These are phyloP conservation scores for Exutisphaerella laricina DNA, from an alignment of 2,329 filamentous ascomycete genomes.

Conservation along the genomic window DNA sequence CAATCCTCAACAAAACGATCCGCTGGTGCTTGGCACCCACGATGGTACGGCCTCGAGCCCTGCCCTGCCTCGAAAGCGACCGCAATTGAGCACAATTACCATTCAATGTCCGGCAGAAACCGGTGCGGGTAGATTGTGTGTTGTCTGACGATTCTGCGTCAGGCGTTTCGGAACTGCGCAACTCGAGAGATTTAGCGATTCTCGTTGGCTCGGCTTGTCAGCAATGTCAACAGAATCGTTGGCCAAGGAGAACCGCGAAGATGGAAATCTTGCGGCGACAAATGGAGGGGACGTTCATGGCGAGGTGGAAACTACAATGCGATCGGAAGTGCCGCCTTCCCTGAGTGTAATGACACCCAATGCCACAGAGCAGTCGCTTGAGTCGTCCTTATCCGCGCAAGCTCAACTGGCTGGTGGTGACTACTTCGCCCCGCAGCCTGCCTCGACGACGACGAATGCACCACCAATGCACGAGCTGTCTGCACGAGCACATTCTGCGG, in stretches of 20 bases:
- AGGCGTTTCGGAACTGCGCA: slow-evolving; percentile 3
- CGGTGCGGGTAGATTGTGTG: slow-evolving; percentile 26
- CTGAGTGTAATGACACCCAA: slow-evolving; percentile 23
- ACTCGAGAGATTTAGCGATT: background rate
- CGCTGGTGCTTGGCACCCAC: slow-evolving; percentile 10
- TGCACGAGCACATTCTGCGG: background rate
- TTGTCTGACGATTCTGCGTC: slow-evolving; percentile 1
- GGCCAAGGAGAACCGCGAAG: slow-evolving; percentile 12
- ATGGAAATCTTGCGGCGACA: slow-evolving; percentile 11
- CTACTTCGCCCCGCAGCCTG: slow-evolving; percentile 12
- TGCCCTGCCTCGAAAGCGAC: slow-evolving; percentile 8
- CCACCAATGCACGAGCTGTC: background rate
- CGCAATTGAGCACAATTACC: no score
- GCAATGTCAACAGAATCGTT: slow-evolving; percentile 23
- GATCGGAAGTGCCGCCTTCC: slow-evolving; percentile 36
- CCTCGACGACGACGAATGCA: slow-evolving; percentile 1
- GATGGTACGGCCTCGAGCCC: slow-evolving; percentile 19
- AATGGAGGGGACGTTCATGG: slow-evolving; percentile 14
- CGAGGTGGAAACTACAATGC: slow-evolving; percentile 37
- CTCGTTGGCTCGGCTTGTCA: slow-evolving; percentile 11
- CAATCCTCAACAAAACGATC: slow-evolving; percentile 12
- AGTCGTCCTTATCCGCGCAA: slow-evolving; percentile 1
- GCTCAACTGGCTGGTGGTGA: slow-evolving; percentile 6
- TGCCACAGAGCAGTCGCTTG: slow-evolving; percentile 12
- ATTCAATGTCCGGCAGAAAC: slow-evolving; percentile 30